These are phyloP conservation scores for Termitomyces sp. DNA, from an alignment of 768 basidiomycete species.

Conservation along the genomic window DNA sequence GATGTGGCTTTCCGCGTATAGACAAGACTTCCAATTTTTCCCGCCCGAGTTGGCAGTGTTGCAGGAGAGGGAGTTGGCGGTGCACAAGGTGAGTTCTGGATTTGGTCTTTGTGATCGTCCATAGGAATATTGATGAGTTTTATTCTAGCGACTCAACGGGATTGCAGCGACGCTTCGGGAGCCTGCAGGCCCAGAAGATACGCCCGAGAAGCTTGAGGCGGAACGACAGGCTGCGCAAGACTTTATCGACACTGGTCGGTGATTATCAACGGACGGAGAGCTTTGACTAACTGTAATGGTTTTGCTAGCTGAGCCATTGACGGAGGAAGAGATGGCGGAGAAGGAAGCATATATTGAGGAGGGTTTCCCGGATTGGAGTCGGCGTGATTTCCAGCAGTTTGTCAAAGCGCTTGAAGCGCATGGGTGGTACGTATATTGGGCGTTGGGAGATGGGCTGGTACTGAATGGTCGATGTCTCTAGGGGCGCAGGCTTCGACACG, in stretches of 20 bases:
- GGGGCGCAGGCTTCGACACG: conserved; percentile 60
- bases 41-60: conserved; percentile 73
- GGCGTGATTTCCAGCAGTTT: conserved; percentile 92
- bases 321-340: conserved; percentile 77
- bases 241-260: conserved; percentile 78
- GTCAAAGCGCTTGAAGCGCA: conserved; percentile 61
- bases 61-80: conserved; percentile 84
- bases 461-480: conserved; percentile 18
- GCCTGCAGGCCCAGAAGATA: conserved; percentile 65
- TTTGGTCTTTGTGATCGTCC: too few relatives aligned
- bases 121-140: neutral
- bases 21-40: conserved; percentile 98
- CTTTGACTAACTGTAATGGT: neutral
- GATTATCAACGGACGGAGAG: neutral
- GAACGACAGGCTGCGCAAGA: conserved; percentile 79
- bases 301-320: conserved; percentile 75
- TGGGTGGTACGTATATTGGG: conserved; percentile 59
- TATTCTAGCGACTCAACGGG: conserved; percentile 56
- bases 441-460: neutral
- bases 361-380: conserved; percentile 90
- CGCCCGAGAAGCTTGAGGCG: conserved; percentile 79
- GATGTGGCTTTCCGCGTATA: conserved; percentile 22
- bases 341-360: conserved; percentile 75
- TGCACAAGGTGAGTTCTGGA: conserved; percentile 55
- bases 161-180: conserved; percentile 66